Evolutionary conservation across 2,329 filamentous ascomycete species (phyloP), one percentile per base, ranked within the genome.

Genomic region (Penicillium capsulatum): DNA sequence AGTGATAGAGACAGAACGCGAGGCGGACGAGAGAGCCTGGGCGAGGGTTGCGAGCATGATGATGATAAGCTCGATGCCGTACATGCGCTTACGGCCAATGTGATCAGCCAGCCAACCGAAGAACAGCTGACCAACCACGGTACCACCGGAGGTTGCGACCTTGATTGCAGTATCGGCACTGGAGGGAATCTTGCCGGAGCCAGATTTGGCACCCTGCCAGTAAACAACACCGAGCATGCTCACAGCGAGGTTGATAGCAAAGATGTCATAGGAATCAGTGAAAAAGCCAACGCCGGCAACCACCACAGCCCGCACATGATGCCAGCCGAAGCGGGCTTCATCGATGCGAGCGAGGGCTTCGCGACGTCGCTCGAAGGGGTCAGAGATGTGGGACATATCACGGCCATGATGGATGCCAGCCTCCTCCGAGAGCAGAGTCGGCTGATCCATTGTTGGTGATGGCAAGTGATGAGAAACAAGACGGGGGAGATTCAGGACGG

Each of bases 251-350:
- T 81, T 83, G 53, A 84, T 83, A 58, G 83, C 81, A 64, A 92
- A 92, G 69, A 89, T 86, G 59, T 85, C 82, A 66, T 90, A 91
- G 9, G 84, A 84, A 60, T 91, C 87, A 11, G 86, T 91, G 67
- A 92, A 92, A 78, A 94, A 92, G 53, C 86, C 87, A 46, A 91
- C 83, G 55, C 87, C 86, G 19, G 86, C 86, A 16, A 91, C 86
- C 7, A 86, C 68, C 38, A 86, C 77, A 42, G 86, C 83, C 28
- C 86, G 78, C 42, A 90, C 78, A 59, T 92, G 86, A 61, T 89
- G 87, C 85, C 86, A 91, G 57, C 86, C 83, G 45, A 91, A 90
- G 3, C 81, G 81, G 7, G 84, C 85, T 68, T 83, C 83, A 70
- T 91, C 86, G 53, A 91, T 83, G 13, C 90, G 83, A 26, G 84